These are phyloP conservation scores for Candida golubevii DNA, from an alignment of 805 yeast genomes.

Conservation along the genomic window DNA sequence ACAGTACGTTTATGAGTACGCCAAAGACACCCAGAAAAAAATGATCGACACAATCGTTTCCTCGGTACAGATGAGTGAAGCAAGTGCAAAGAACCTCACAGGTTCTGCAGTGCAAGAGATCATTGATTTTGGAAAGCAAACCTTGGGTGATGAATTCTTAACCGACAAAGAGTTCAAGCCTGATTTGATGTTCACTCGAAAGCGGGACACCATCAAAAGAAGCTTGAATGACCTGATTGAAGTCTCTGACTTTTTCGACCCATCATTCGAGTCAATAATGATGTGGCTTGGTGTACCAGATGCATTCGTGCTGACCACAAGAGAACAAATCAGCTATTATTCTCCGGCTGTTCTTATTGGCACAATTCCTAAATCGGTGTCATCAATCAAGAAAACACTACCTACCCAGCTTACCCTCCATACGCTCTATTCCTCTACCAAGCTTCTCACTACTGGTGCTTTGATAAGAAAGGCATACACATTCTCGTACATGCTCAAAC, in stretches of 20 bases:
- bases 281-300: constrained; percentile 40
- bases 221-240: constrained; percentile 58
- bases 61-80: constrained; percentile 63
- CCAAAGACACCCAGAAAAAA: constrained; percentile 60
- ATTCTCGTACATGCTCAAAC: constrained; percentile 34
- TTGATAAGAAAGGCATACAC: constrained; percentile 35
- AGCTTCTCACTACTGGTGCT: constrained; percentile 40
- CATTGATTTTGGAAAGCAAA: constrained; percentile 54
- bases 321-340: constrained; percentile 26
- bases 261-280: constrained; percentile 59
- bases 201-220: constrained; percentile 57
- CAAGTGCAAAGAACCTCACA: constrained; percentile 60
- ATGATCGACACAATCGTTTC: constrained; percentile 64
- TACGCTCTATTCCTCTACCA: constrained; percentile 37
- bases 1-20: constrained; percentile 62
- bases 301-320: constrained; percentile 24
- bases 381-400: constrained; percentile 26
- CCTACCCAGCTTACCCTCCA: constrained; percentile 40
- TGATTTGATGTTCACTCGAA: constrained; percentile 78
- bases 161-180: constrained; percentile 62
- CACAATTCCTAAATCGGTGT: constrained; percentile 27
- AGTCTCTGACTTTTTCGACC: constrained; percentile 74
- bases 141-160: constrained; percentile 60
- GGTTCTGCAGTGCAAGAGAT: constrained; percentile 57
- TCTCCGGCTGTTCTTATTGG: constrained; percentile 32